These are phyloP conservation scores for Drosera spatulata DNA, from an alignment of 179 eudicot genomes.

Conservation along the genomic window DNA sequence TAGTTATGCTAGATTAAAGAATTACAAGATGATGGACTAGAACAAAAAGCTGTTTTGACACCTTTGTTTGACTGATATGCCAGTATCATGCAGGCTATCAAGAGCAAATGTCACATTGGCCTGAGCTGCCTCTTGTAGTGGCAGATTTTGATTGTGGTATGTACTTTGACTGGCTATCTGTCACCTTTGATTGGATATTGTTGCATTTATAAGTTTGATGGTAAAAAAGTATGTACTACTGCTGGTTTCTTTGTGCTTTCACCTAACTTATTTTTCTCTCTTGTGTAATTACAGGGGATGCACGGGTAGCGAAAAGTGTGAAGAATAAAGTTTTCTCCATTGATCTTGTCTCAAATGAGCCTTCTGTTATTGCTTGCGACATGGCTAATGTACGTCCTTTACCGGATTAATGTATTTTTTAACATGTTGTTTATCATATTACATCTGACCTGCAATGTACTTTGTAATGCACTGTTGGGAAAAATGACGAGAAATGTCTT, in stretches of 20 bases:
- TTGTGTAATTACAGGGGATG: constrained; percentile 58
- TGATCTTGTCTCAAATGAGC: constrained; percentile 81
- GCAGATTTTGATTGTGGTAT: constrained; percentile 99
- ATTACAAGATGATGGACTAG: too few relatives aligned
- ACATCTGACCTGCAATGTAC: too few relatives aligned
- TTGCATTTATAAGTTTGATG: neutral
- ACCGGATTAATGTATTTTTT: neutral
- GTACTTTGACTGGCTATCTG: constrained; percentile 6
- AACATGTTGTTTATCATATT: neutral
- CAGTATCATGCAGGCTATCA: constrained; percentile 99
- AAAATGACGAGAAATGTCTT: too few relatives aligned
- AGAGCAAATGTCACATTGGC: constrained; percentile 99
- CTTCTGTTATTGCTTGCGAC: constrained; percentile 93
- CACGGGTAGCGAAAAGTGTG: constrained; percentile 70
- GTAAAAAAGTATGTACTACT: neutral
- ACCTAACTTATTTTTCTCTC: neutral
- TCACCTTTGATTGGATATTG: neutral
- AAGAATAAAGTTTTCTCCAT: constrained; percentile 87
- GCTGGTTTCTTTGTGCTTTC: neutral
- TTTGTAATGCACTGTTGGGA: too few relatives aligned
- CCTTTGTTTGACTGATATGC: constrained; percentile 30
- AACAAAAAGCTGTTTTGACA: constrained; percentile 9
- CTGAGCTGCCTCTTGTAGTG: constrained; percentile 79
- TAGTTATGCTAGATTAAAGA: too few relatives aligned
- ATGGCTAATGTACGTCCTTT: constrained; percentile 68